phyloP scores from a whole-genome alignment of 176 grass and related monocot species.

The Canna indica region DNA sequence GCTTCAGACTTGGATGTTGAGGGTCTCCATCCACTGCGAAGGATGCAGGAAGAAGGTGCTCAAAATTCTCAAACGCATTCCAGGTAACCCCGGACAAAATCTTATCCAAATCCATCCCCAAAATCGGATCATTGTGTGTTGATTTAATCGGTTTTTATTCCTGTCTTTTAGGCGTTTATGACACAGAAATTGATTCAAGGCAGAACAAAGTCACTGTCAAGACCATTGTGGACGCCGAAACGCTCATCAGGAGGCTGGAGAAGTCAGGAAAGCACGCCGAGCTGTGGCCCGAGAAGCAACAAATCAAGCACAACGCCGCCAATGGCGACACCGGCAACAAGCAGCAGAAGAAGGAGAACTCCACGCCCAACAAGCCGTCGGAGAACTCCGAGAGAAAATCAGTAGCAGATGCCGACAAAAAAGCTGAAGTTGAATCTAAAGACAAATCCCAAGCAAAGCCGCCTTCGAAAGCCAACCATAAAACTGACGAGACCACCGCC shows the following conservation, averaged over 20 bases:
- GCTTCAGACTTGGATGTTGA: constrained; percentile 4
- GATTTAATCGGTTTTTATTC: no score
- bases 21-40: constrained; percentile 20
- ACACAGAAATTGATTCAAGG: constrained; percentile 39
- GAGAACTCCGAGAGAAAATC: constrained; percentile 7
- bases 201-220: constrained; percentile 52
- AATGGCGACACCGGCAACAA: not conserved
- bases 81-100: constrained; percentile 2
- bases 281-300: constrained; percentile 17
- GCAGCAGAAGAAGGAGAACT: not conserved
- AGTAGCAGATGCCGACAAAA: not conserved
- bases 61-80: not conserved
- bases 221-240: constrained; percentile 26
- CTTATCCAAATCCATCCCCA: no score
- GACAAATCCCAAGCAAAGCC: not conserved
- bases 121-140: no score
- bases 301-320: constrained; percentile 23
- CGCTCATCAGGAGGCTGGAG: constrained; percentile 36
- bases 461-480: not conserved
- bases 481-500: constrained; percentile 5
- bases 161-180: constrained; percentile 30
- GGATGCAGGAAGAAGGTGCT: constrained; percentile 21
- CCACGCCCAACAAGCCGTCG: no score
- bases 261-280: constrained; percentile 62
- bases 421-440: constrained; percentile 14